A percentile compares a stretch with the other conserved stretches of the same genome.
Evolutionary conservation across 345 rosid genomes (phyloP).

Genomic region (Mangifera indica): DNA sequence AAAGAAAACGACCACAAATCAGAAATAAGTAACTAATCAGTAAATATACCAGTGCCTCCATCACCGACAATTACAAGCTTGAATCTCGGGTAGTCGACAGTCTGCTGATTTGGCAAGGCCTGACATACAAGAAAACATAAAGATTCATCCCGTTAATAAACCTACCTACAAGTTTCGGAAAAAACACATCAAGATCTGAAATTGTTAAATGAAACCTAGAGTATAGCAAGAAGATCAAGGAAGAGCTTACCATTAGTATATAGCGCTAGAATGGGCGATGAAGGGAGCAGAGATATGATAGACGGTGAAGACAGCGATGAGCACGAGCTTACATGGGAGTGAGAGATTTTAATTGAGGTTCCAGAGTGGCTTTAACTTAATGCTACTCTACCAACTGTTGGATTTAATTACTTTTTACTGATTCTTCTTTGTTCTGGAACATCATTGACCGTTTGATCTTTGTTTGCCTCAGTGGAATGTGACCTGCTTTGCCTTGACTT

Average conservation of each 20-base stretch:
- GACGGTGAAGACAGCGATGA: conserved; percentile 15
- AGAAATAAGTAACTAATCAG: neutral
- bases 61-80: conserved; percentile 96
- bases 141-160: neutral
- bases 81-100: conserved; percentile 74
- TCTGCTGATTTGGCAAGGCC: conserved; percentile 76
- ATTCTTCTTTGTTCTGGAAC: conserved; percentile 5
- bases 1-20: neutral
- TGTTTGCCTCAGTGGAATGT: conserved; percentile 55
- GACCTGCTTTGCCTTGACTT: conserved; percentile 88
- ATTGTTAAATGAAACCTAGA: neutral
- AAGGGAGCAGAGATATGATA: conserved; percentile 17
- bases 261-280: neutral
- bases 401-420: conserved; percentile 27
- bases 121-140: conserved; percentile 16
- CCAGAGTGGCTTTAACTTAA: conserved; percentile 37
- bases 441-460: conserved; percentile 40
- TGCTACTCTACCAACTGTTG: conserved; percentile 41
- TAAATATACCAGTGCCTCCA: conserved; percentile 73
- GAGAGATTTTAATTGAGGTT: conserved; percentile 17
- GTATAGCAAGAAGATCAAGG: neutral
- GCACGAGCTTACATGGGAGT: conserved; percentile 14
- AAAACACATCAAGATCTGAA: neutral
- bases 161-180: neutral
- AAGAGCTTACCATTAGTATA: conserved; percentile 18